Conservation (phyloP, 176 grass and related monocot genomes). For the Carex parvula region DNA sequence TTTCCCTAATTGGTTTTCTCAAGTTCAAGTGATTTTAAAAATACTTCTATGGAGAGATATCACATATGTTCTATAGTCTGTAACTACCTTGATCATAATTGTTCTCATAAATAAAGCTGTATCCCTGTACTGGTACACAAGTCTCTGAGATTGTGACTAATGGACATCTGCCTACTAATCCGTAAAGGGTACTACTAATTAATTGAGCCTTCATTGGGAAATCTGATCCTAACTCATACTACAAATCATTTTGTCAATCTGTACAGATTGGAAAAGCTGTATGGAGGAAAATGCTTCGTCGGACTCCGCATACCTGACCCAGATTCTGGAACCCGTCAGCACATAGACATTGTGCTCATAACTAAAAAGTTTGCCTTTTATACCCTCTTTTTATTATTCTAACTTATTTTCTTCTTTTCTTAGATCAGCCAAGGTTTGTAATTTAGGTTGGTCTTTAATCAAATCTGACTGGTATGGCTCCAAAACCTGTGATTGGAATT, state of each 20-base stretch:
- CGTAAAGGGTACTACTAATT: not conserved
- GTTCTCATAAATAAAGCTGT: not conserved
- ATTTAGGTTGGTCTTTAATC: not conserved
- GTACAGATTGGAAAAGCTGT: slow-evolving; percentile 80
- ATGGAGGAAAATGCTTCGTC: slow-evolving; percentile 69
- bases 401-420: not conserved
- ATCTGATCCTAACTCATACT: too few species aligned
- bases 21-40: not conserved
- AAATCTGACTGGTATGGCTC: not conserved
- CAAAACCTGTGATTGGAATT: not conserved
- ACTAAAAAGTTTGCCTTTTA: slow-evolving; percentile 48
- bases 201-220: not conserved
- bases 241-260: not conserved
- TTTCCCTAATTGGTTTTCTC: not conserved
- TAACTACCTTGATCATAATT: not conserved
- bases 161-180: not conserved
- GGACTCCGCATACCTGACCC: slow-evolving; percentile 91
- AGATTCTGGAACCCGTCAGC: slow-evolving; percentile 61
- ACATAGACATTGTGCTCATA: slow-evolving; percentile 75
- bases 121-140: not conserved
- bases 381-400: not conserved
- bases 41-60: not conserved
- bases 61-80: not conserved
- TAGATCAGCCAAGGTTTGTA: not conserved
- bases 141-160: not conserved